Base-by-base conservation (phyloP, 2,329 filamentous ascomycete species). In the Exophiala phaeomuriformis region DNA sequence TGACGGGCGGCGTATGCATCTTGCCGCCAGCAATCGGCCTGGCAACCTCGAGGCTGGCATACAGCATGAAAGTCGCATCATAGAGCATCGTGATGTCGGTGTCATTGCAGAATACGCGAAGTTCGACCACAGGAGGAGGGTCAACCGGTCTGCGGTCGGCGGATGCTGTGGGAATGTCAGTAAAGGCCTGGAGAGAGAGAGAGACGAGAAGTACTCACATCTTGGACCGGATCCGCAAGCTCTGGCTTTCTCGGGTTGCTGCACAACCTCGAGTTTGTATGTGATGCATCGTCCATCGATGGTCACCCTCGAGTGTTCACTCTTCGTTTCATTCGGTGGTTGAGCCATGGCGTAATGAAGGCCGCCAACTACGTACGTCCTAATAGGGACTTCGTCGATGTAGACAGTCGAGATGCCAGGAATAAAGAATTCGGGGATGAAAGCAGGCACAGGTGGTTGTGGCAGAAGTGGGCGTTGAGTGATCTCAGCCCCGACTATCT, bases 31-130 rank as follows among this genome's bases (percentile, higher is more conserved):
- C 89, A 55, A 96, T 86, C 31, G 83, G 81, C 36, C 90, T 86
- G 30, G 89, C 86, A 63, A 88, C 84, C 67, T 96, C 90, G 55
- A 98, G 78, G 4, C 90, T 96, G 48, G 90, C 88, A 65, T 89
- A 97, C 39, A 97, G 83, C 73, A 98, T 97, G 79, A 97, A 97
- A 72, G 95, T 95, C 67, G 90, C 90, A 67, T 95, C 91, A 75
- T 96, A 95, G 55, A 83, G 80, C 65, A 95, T 95, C 1, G 93
- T 97, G 65, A 90, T 81, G 57, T 90, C 86, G 51, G 79, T 79
- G 28, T 83, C 76, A 29, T 83, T 80, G 66, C 95, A 87, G 64
- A 83, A 89, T 60, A 97, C 86, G 61, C 85, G 85, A 57, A 98
- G 77, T 71, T 95, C 88, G 37, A 97, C 89, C 51, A 98, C 93